phyloP scores from a whole-genome alignment of 257 asterid genomes.

The Penstemon barbatus region DNA sequence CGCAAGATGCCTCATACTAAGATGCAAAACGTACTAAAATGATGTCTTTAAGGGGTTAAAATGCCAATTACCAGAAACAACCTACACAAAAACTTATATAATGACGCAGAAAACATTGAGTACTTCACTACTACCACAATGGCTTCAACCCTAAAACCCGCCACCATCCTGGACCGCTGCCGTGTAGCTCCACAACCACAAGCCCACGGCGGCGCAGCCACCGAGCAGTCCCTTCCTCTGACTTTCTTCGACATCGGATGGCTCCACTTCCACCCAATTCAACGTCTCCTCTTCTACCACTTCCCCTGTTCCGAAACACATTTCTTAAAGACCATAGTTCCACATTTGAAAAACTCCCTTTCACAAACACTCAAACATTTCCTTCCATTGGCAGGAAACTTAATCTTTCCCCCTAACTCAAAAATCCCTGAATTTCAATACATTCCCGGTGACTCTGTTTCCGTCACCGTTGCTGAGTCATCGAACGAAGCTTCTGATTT shows the following conservation, averaged over 20 bases:
- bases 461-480: conserved; percentile 30
- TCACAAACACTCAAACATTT: conserved; percentile 40
- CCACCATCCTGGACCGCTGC: conserved; percentile 32
- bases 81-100: too few species aligned
- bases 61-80: too few species aligned
- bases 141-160: neutral
- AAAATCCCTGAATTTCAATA: conserved; percentile 35
- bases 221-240: conserved; percentile 38
- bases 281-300: conserved; percentile 47
- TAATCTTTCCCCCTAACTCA: conserved; percentile 24
- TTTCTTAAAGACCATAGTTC: conserved; percentile 38
- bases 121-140: neutral
- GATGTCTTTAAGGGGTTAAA: too few species aligned
- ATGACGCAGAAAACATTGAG: too few species aligned
- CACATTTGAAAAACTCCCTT: conserved; percentile 41
- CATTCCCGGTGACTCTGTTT: conserved; percentile 35
- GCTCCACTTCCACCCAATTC: conserved; percentile 41
- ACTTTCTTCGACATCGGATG: conserved; percentile 44
- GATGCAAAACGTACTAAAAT: too few species aligned
- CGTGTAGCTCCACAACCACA: conserved; percentile 43
- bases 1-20: too few species aligned
- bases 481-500: conserved; percentile 27
- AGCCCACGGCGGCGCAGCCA: conserved; percentile 13
- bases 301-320: conserved; percentile 35
- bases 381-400: conserved; percentile 43